A percentile compares a stretch with the other conserved stretches of the same genome.
These are phyloP conservation scores for Xylaria sp. DNA, from an alignment of 2,329 filamentous ascomycete genomes.

Conservation along the genomic window DNA sequence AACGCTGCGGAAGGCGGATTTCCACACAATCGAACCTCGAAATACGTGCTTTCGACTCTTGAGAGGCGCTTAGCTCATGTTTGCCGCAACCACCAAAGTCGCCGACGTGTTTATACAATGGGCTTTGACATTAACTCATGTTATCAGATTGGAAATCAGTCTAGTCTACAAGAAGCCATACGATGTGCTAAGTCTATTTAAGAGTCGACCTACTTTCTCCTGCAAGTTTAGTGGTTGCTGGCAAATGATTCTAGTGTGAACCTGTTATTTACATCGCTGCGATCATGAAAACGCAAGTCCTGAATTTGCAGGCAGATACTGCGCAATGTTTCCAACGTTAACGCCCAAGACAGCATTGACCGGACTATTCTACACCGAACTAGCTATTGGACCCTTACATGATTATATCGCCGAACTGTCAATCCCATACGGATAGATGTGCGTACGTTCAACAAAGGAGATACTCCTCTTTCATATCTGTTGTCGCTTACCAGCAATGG, in stretches of 20 bases:
- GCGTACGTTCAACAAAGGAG: not conserved
- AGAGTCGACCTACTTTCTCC: constrained; percentile 65
- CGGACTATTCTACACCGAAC: not conserved
- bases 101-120: not conserved
- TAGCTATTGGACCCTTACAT: not conserved
- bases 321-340: not conserved
- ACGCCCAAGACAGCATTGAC: not conserved
- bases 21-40: too few species aligned
- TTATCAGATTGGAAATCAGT: not conserved
- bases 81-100: too few species aligned
- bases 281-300: too few species aligned
- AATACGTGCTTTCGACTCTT: too few species aligned
- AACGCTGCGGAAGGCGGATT: too few species aligned
- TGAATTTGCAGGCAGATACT: not conserved
- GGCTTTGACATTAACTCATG: not conserved
- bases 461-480: not conserved
- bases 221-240: not conserved
- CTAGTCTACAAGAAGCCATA: too few species aligned
- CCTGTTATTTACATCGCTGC: not conserved
- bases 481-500: not conserved
- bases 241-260: not conserved
- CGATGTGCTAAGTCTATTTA: constrained; percentile 83
- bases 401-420: not conserved
- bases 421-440: not conserved
- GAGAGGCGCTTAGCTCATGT: too few species aligned